Evolutionary conservation across 2,329 filamentous ascomycete genomes (phyloP).

Genomic region (Monosporascus sp.): DNA sequence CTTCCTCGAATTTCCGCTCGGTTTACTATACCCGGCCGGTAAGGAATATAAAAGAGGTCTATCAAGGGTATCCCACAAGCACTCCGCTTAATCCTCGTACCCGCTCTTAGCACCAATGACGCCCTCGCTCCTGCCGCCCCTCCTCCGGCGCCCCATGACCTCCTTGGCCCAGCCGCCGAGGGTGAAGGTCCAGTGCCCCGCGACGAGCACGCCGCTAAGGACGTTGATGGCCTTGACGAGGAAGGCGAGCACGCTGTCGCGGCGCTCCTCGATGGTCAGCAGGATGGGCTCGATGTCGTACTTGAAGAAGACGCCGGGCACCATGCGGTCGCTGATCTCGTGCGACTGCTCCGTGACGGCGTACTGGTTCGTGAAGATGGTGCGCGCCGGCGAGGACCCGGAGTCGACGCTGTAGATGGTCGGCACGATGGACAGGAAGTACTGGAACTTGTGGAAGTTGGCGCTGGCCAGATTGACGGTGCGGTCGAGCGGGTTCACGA

Average conservation of each 20-base stretch:
- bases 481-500: slow-evolving; percentile 89
- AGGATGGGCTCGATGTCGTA: slow-evolving; percentile 97
- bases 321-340: slow-evolving; percentile 59
- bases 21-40: too few relatives aligned
- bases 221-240: slow-evolving; percentile 85
- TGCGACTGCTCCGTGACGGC: slow-evolving; percentile 87
- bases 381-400: slow-evolving; percentile 32
- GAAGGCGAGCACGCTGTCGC: slow-evolving; percentile 69
- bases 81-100: slow-evolving; percentile 22
- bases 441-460: slow-evolving; percentile 96
- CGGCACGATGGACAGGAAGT: slow-evolving; percentile 92
- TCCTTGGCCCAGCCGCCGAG: slow-evolving; percentile 69
- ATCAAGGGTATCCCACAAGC: not conserved
- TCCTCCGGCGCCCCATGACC: slow-evolving; percentile 45
- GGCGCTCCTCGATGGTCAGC: slow-evolving; percentile 76
- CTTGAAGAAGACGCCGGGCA: slow-evolving; percentile 96
- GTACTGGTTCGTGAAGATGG: slow-evolving; percentile 93
- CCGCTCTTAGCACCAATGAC: slow-evolving; percentile 44
- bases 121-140: slow-evolving; percentile 40
- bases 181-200: slow-evolving; percentile 89
- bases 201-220: slow-evolving; percentile 82
- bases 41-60: too few relatives aligned
- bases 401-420: slow-evolving; percentile 74
- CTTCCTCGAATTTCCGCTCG: too few relatives aligned
- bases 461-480: slow-evolving; percentile 70